Evolutionary conservation across 2,329 filamentous ascomycete species (phyloP).

Genomic region (Aspergillus fischeri): DNA sequence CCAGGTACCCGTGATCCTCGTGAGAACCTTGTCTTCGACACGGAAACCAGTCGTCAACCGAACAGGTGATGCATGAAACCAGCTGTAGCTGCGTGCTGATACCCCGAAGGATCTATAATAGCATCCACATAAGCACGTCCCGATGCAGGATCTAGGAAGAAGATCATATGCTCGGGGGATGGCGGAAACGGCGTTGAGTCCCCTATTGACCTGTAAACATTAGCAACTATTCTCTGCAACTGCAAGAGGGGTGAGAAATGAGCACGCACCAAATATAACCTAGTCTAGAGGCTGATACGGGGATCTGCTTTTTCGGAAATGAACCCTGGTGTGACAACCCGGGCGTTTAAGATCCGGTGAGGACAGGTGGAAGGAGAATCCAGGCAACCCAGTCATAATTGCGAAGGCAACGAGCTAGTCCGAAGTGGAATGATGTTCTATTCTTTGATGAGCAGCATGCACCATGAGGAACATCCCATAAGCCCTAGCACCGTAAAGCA

Average conservation of each 20-base stretch:
- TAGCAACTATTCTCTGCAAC: not conserved
- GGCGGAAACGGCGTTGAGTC: not conserved
- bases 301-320: not conserved
- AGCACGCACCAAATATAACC: not conserved
- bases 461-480: not conserved
- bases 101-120: not conserved
- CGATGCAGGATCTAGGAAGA: not conserved
- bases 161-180: not conserved
- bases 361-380: not conserved
- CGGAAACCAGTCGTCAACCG: not conserved
- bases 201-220: not conserved
- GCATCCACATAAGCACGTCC: not conserved
- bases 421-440: not conserved
- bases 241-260: not conserved
- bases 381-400: not conserved
- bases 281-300: not conserved
- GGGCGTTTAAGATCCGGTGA: not conserved
- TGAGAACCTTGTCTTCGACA: not conserved
- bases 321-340: not conserved
- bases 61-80: not conserved
- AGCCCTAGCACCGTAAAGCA: not conserved
- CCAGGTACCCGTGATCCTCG: not conserved
- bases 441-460: not conserved
- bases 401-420: not conserved
- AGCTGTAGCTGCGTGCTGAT: not conserved